Conservation (phyloP, 2,329 filamentous ascomycete species). For the Dactylonectria macrodidyma region DNA sequence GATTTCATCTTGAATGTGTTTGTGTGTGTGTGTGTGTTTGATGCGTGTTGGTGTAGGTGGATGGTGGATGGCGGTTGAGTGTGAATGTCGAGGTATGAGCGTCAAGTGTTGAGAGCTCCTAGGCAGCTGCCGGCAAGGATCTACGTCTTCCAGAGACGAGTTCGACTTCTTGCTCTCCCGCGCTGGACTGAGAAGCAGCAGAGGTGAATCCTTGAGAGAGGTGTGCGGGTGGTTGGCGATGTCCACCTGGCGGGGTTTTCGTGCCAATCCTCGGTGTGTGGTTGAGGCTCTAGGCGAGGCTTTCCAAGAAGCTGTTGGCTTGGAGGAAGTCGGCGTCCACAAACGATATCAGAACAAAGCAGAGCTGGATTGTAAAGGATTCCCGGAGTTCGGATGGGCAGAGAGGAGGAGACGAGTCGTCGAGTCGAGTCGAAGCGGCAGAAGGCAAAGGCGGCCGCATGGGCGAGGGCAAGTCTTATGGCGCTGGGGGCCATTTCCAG, state of each 20-base stretch:
- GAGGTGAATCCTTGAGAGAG: not conserved
- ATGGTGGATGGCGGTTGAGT: not conserved
- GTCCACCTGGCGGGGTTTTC: too few relatives aligned
- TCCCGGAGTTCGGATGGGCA: slow-evolving; percentile 9
- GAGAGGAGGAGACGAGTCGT: slow-evolving; percentile 26
- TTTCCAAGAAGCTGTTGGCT: not conserved
- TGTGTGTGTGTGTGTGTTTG: slow-evolving; percentile 14
- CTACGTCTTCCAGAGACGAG: slow-evolving; percentile 28
- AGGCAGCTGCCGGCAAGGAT: not conserved
- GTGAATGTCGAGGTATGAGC: slow-evolving; percentile 2
- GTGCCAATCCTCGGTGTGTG: not conserved
- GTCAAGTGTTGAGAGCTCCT: not conserved
- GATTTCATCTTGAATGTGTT: slow-evolving; percentile 59
- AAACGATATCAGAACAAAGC: slow-evolving; percentile 14
- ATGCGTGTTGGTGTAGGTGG: not conserved
- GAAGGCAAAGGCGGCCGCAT: slow-evolving; percentile 33
- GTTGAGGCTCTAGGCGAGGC: slow-evolving; percentile 6
- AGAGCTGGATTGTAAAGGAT: slow-evolving; percentile 23
- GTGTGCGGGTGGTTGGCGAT: not conserved
- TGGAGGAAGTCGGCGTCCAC: not conserved
- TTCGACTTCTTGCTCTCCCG: not conserved
- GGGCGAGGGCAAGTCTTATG: slow-evolving; percentile 47
- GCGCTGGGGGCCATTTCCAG: slow-evolving; percentile 42
- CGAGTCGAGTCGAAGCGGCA: slow-evolving; percentile 26
- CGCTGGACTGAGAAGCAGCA: not conserved